Percentiles rank a stretch among this genome's conserved stretches.
These are phyloP conservation scores for Pleurotus giganteus DNA, from an alignment of 768 basidiomycete genomes.

Conservation along the genomic window DNA sequence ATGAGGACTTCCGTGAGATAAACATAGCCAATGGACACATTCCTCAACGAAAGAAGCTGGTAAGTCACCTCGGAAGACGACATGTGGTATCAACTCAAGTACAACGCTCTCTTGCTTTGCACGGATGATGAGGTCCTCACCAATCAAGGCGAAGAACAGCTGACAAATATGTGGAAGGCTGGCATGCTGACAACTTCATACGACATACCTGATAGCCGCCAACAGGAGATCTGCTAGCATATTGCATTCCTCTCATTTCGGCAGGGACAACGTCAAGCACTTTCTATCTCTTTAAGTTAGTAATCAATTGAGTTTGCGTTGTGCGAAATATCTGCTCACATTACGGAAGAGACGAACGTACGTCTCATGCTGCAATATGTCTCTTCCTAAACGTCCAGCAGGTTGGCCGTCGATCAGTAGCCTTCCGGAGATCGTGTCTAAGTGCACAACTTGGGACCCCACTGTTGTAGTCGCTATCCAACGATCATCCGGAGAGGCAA, in stretches of 20 bases:
- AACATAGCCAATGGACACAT: slow-evolving; percentile 32
- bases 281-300: slow-evolving; percentile 18
- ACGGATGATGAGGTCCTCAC: slow-evolving; percentile 27
- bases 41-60: slow-evolving; percentile 26
- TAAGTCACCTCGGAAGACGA: slow-evolving; percentile 23
- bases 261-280: slow-evolving; percentile 33
- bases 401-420: slow-evolving; percentile 41
- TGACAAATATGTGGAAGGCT: slow-evolving; percentile 16
- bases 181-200: not conserved
- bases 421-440: slow-evolving; percentile 38
- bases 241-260: slow-evolving; percentile 30
- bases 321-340: slow-evolving; percentile 21
- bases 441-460: slow-evolving; percentile 26
- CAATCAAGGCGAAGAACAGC: slow-evolving; percentile 28
- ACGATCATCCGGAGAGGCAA: slow-evolving; percentile 18
- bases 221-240: slow-evolving; percentile 21
- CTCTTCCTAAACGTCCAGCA: slow-evolving; percentile 33
- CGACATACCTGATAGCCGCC: slow-evolving; percentile 18
- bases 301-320: not conserved
- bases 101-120: slow-evolving; percentile 16
- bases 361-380: slow-evolving; percentile 27
- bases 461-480: slow-evolving; percentile 27
- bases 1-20: slow-evolving; percentile 10
- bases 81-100: slow-evolving; percentile 34
- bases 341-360: slow-evolving; percentile 35